These are phyloP conservation scores for Glebionis coronaria DNA, from an alignment of 129 eudicot species.

Conservation along the genomic window DNA sequence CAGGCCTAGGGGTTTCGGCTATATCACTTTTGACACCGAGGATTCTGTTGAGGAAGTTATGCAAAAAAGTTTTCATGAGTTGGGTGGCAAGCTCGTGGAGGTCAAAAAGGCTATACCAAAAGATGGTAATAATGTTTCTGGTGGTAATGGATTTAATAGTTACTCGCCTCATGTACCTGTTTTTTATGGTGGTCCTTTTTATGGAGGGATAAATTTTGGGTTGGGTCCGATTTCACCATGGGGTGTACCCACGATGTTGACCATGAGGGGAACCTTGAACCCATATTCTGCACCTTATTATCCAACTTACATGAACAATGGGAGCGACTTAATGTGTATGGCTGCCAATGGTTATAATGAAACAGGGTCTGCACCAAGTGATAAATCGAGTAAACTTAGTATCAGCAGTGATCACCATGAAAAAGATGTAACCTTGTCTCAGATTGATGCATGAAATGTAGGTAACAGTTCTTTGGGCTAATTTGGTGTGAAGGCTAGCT, in stretches of 20 bases:
- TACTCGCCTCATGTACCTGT: not conserved
- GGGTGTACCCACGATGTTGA: not conserved
- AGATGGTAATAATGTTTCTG: not conserved
- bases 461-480: not conserved
- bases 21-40: slow-evolving; percentile 4
- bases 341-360: not conserved
- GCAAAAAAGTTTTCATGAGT: slow-evolving; percentile 4
- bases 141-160: not conserved
- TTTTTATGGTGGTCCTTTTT: not conserved
- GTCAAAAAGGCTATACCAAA: slow-evolving; percentile 4
- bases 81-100: slow-evolving; percentile 3
- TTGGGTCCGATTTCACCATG: not conserved
- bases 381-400: not conserved
- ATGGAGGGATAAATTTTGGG: not conserved
- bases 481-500: not conserved
- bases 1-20: slow-evolving; percentile 12
- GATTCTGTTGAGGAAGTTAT: slow-evolving; percentile 6
- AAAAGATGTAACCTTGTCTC: not conserved
- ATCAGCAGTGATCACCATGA: not conserved
- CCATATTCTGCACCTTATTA: not conserved
- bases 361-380: not conserved
- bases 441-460: not conserved
- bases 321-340: not conserved
- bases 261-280: not conserved
- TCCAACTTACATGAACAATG: not conserved